Conservation (phyloP, 2,329 filamentous ascomycete species). For the Ophiostoma perfectum region DNA sequence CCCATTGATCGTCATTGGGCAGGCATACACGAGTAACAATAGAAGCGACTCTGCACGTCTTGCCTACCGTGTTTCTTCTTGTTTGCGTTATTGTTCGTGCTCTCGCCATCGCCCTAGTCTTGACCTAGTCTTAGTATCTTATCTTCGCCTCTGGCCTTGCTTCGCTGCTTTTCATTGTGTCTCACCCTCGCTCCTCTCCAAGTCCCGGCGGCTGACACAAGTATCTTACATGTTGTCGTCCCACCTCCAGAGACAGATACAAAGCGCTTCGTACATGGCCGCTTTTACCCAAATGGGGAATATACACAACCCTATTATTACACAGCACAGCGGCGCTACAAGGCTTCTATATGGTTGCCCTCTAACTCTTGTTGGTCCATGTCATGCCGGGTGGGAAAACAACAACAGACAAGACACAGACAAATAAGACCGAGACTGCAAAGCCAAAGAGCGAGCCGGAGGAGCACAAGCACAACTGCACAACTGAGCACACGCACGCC, state of each 20-base stretch:
- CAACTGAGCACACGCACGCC: background rate
- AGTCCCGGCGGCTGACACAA: constrained; percentile 19
- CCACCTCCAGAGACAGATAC: background rate
- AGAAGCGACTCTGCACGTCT: background rate
- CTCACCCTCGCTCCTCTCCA: constrained; percentile 12
- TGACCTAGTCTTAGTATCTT: background rate
- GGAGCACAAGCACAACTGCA: constrained; percentile 3
- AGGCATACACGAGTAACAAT: too few relatives aligned
- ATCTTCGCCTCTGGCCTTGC: background rate
- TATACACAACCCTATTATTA: background rate
- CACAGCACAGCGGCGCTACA: background rate
- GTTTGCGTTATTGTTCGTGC: background rate
- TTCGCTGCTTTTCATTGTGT: background rate
- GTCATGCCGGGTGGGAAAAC: background rate
- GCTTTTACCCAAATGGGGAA: background rate
- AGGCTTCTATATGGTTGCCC: background rate
- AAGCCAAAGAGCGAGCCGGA: background rate
- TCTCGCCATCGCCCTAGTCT: background rate
- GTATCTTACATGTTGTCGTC: background rate
- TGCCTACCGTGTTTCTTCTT: background rate
- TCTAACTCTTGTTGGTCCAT: background rate
- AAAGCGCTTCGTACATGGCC: background rate
- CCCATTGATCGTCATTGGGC: too few relatives aligned
- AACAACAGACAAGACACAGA: background rate
- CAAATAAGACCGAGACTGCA: background rate